phyloP scores from a whole-genome alignment of 805 yeast species.

The Suhomyces emberorum region DNA sequence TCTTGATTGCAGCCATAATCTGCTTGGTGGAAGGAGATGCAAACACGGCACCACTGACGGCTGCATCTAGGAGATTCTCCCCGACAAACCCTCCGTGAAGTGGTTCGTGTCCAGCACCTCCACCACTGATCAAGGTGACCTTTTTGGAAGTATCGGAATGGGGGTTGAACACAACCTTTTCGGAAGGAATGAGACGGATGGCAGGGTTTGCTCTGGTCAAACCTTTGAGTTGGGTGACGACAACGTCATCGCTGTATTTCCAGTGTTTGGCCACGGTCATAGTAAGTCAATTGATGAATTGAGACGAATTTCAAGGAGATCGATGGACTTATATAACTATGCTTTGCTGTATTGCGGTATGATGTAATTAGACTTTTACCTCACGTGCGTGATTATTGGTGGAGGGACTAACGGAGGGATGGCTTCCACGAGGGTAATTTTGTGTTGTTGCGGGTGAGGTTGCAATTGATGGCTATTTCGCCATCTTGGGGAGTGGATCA shows the following conservation, averaged over 20 bases:
- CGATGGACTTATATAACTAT: background rate
- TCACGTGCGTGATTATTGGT: background rate
- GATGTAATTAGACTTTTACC: background rate
- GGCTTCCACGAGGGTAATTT: too few relatives aligned
- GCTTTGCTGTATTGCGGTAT: background rate
- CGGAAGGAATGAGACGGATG: conserved; percentile 50
- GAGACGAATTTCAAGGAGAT: too few relatives aligned
- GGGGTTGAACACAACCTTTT: conserved; percentile 51
- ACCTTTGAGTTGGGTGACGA: conserved; percentile 49
- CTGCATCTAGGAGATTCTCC: conserved; percentile 74
- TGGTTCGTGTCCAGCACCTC: conserved; percentile 97
- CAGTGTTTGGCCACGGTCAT: conserved; percentile 45
- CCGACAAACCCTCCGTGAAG: conserved; percentile 92
- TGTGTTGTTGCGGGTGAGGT: too few relatives aligned
- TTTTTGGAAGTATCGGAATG: conserved; percentile 42
- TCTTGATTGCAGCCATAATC: conserved; percentile 66
- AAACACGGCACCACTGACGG: conserved; percentile 87
- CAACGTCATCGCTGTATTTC: conserved; percentile 48
- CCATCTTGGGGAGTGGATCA: too few relatives aligned
- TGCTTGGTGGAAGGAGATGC: conserved; percentile 96
- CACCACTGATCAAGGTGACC: conserved; percentile 80
- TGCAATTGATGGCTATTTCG: too few relatives aligned
- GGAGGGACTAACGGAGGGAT: too few relatives aligned
- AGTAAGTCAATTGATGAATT: background rate
- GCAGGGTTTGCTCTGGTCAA: conserved; percentile 54